phyloP scores from a whole-genome alignment of 352 stramenopile genomes.

The Plasmopara muralis region DNA sequence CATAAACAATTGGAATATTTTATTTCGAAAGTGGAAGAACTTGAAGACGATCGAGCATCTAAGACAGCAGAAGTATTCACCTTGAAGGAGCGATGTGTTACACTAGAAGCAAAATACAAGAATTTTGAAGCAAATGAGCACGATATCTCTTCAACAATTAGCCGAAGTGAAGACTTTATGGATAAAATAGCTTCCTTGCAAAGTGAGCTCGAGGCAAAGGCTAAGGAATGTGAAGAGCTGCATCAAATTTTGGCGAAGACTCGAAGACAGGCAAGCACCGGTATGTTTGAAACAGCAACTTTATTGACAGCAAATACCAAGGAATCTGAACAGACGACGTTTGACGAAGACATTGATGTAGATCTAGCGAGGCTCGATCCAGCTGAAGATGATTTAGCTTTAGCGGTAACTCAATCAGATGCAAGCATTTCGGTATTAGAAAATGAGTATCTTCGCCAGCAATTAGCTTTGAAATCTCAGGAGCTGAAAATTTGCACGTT shows the following conservation, averaged over 20 bases:
- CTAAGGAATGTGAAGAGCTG: conserved; percentile 42
- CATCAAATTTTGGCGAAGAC: conserved; percentile 28
- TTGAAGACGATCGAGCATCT: conserved; percentile 56
- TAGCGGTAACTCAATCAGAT: conserved; percentile 7
- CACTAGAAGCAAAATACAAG: conserved; percentile 39
- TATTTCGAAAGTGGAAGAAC: conserved; percentile 38
- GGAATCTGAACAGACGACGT: conserved; percentile 4
- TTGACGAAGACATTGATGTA: conserved; percentile 14
- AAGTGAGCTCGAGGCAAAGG: conserved; percentile 42
- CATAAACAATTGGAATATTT: conserved; percentile 47
- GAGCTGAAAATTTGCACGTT: conserved; percentile 38
- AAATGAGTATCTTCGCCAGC: conserved; percentile 43
- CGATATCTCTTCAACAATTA: conserved; percentile 30
- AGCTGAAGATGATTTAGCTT: not conserved
- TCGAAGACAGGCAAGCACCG: conserved; percentile 2
- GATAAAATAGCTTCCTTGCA: conserved; percentile 48
- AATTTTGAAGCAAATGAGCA: conserved; percentile 35
- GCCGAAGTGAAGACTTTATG: conserved; percentile 42
- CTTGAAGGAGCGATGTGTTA: conserved; percentile 47
- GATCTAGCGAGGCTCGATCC: not conserved
- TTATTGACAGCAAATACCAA: conserved; percentile 4
- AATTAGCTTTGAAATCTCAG: conserved; percentile 39
- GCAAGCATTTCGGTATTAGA: conserved; percentile 25
- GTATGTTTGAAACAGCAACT: conserved; percentile 1
- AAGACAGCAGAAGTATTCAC: conserved; percentile 44